Conservation (phyloP, 2,329 filamentous ascomycete species). For the Sordariomycetes sp. region DNA sequence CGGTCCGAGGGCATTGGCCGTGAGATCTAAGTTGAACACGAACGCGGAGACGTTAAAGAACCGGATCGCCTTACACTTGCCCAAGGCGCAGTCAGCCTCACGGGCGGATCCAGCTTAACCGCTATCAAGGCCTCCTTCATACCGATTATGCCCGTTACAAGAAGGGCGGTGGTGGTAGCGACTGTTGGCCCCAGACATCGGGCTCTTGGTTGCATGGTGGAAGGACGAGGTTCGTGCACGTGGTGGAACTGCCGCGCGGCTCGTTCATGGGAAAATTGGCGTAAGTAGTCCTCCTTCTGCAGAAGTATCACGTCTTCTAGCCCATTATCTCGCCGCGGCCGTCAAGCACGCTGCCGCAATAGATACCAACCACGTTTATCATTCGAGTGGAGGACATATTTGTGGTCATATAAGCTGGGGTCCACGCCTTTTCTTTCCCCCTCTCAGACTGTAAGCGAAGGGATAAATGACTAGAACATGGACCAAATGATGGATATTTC, state of each 20-base stretch:
- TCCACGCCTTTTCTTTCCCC: too few species aligned
- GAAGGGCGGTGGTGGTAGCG: background rate
- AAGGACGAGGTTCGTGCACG: background rate
- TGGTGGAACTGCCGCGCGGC: background rate
- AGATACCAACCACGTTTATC: constrained; percentile 13
- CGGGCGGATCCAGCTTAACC: background rate
- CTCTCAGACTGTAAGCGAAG: background rate
- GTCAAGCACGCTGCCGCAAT: constrained; percentile 10
- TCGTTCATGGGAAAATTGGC: background rate
- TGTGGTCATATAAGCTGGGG: background rate
- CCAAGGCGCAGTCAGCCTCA: constrained; percentile 6
- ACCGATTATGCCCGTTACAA: background rate
- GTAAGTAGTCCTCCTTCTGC: background rate
- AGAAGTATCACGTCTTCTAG: background rate
- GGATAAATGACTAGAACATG: background rate
- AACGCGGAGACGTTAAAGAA: constrained; percentile 35
- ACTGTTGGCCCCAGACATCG: background rate
- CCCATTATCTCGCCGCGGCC: background rate
- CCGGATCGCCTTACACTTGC: constrained; percentile 30
- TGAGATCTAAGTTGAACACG: constrained; percentile 24
- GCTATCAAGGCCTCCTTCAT: constrained; percentile 15
- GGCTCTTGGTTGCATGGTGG: background rate
- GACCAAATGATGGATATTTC: too few species aligned
- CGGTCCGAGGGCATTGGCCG: constrained; percentile 26
- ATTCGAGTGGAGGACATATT: constrained; percentile 6